phyloP scores from a whole-genome alignment of 202 grass and related monocot genomes.

The Carex arenaria region DNA sequence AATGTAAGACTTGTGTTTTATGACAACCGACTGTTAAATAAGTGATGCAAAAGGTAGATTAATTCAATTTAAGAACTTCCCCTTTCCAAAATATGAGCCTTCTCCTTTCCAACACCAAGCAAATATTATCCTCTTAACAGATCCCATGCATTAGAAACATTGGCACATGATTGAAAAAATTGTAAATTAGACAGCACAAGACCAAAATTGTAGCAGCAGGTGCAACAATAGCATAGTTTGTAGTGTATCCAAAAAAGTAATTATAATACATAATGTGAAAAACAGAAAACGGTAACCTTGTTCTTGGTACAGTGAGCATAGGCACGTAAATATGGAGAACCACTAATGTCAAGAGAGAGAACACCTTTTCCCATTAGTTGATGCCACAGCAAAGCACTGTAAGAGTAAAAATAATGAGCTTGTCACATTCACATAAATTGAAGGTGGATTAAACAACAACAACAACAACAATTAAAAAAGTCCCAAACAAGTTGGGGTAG shows the following conservation, averaged over 20 bases:
- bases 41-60: background rate
- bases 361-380: constrained; percentile 81
- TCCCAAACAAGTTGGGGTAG: too few species aligned
- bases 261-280: background rate
- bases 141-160: background rate
- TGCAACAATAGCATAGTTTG: background rate
- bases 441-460: background rate
- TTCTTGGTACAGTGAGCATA: constrained; percentile 81
- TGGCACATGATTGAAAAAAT: background rate
- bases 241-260: background rate
- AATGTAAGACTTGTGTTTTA: background rate
- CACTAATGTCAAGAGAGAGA: constrained; percentile 61
- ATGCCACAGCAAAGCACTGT: constrained; percentile 93
- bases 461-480: too few species aligned
- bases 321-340: constrained; percentile 71
- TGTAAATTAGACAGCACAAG: background rate
- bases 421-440: background rate
- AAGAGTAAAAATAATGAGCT: constrained; percentile 10
- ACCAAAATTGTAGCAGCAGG: background rate
- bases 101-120: background rate
- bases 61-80: background rate
- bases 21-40: background rate
- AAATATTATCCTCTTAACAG: background rate
- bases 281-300: constrained; percentile 37
- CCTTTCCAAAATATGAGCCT: background rate